Evolutionary conservation across 2,329 filamentous ascomycete species (phyloP), one percentile per base, ranked within the genome.

Genomic region (Paramyrothecium sp.): DNA sequence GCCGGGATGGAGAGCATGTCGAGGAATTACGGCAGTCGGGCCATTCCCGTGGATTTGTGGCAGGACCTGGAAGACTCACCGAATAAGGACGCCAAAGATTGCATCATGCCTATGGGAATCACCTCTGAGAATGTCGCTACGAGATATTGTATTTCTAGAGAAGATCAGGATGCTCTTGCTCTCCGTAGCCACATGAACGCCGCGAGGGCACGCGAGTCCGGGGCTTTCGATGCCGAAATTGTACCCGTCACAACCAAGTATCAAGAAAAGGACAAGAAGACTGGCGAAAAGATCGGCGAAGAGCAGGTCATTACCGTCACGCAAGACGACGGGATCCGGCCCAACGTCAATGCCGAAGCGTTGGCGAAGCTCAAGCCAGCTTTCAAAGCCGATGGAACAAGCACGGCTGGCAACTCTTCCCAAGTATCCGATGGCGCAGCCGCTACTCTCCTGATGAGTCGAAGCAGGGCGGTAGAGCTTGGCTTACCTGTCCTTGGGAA

Each of bases 1-100:
- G 93, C 90, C 2, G 93, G 93, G 30, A 97, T 96, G 90, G 93
- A 97, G 82, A 94, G 89, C 76, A 97, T 97, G 93, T 96, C 91
- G 61, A 79, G 89, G 63, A 97, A 97, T 76, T 97, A 97, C 74
- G 92, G 88, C 54, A 86, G 80, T 23, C 80, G 87, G 57, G 93
- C 93, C n/a, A 95, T 97, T 48, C 93, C 93, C 0, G 88, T 87
- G 0, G 85, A 92, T 61, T 75, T 92, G 12, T 97, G 92, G 91
- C 87, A 89, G 0, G 87, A 83, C 54, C 76, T 97, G 59, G 84
- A 79, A 65, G 82, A 89, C 1, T 87, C 82, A 3, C 74, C 76
- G 1, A 81, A 83, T 11, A 81, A 89, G 67, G 88, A 96, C 61
- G 90, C 90, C 3, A 78, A 83, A 47, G 93, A 97, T 71, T 97